Evolutionary conservation across 805 yeast genomes (phyloP), one percentile per base, ranked within the genome.

Genomic region (Saccharomyces kudriavzevii): DNA sequence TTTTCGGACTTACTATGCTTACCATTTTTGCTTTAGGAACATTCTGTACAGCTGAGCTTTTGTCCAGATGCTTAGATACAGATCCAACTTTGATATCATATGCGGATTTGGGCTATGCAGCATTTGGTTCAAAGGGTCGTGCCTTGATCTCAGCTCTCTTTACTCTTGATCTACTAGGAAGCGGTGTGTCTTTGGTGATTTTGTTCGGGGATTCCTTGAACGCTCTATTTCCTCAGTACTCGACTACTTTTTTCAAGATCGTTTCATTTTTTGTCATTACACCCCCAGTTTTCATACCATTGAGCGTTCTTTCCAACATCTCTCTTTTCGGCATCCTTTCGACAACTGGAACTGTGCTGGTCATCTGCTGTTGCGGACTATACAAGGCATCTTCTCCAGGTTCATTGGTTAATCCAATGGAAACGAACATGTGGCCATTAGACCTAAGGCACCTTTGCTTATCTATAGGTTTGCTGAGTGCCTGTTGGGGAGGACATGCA

Each of bases 401-500:
- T 0, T 88, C 96, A 0, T 72, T 90, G 47, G 51, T 83, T 17
- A 63, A 73, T 20, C 81, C 84, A 11, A 84, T 84, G 78, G 77
- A 79, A 5, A 85, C 94, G 0, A 79, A 83, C 57, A 46, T 85
- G 55, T 82, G 81, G 77, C 97, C 97, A 2, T 62, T 67, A 5
- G 72, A 78, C 9, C 61, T 70, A 14, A 67, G 76, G 5, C 81
- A 79, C 56, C 73, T 82, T 30, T 75, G 86, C 48, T 73, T 85
- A 48, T 77, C 85, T 8, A 70, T 84, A 53, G 92, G 92, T 1
- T 75, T 86, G 28, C 76, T 83, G 54, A 78, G 86, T 77, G 89
- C 91, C 3, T 89, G 90, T 11, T 86, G 88, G 82, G 92, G 92
- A 53, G 94, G 94, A 2, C 92, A 86, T 65, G 88, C 89, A 1